phyloP scores from a whole-genome alignment of 148 eudicot genomes.

The Pharnaceum exiguum region DNA sequence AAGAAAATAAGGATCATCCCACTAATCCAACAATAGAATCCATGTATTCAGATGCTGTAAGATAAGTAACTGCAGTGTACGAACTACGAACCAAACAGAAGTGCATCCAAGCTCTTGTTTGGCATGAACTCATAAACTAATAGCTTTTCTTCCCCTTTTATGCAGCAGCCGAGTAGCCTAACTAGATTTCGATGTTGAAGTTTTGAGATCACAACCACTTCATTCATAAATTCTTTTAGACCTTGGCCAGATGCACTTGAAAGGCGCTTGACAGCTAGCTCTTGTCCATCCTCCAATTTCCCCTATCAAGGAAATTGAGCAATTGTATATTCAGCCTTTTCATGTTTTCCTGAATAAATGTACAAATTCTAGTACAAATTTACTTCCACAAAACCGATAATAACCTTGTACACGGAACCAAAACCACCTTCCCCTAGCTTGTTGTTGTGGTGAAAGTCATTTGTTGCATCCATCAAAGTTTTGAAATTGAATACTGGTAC shows the following conservation, averaged over 20 bases:
- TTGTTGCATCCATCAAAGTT: constrained; percentile 34
- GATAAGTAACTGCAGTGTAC: no score
- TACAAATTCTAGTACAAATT: no score
- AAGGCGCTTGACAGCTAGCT: constrained; percentile 36
- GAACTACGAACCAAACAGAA: constrained; percentile 32
- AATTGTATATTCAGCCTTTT: background rate
- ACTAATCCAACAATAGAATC: no score
- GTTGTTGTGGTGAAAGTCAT: constrained; percentile 22
- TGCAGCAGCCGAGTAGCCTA: constrained; percentile 37
- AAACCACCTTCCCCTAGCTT: constrained; percentile 58
- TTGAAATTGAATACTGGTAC: constrained; percentile 32
- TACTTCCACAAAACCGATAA: background rate
- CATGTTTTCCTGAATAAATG: background rate
- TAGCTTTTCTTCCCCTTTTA: constrained; percentile 30
- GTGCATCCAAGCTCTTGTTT: constrained; percentile 36
- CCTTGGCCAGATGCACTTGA: constrained; percentile 36
- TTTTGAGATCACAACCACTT: constrained; percentile 37
- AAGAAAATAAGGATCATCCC: no score
- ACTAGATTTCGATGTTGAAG: constrained; percentile 49
- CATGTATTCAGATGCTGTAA: background rate
- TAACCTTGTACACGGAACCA: constrained; percentile 49
- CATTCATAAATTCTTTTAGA: constrained; percentile 34
- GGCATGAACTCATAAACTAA: constrained; percentile 44
- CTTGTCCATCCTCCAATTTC: constrained; percentile 19
- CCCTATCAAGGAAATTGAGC: constrained; percentile 17